Evolutionary conservation across 163 green algal species (phyloP), one percentile per base, ranked within the genome.

Genomic region (Scenedesmus sp.): DNA sequence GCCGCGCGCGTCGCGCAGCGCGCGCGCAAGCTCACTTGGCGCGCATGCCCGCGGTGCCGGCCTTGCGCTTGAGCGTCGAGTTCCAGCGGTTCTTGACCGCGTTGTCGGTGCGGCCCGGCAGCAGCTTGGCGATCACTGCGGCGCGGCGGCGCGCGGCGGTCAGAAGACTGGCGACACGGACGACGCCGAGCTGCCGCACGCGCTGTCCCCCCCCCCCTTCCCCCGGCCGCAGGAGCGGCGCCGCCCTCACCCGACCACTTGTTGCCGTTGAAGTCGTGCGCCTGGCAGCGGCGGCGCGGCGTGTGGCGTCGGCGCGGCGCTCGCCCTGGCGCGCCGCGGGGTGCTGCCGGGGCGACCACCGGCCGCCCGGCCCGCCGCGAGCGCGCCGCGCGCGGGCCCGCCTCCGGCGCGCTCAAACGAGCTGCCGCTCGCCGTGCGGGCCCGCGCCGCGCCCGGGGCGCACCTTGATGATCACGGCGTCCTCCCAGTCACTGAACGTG

Each of bases 31-130:
- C 75, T 70, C 45, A 82, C 75, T 75, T 76, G 22, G 42, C 33
- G 17, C 53, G 51, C 63, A 82, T 80, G 58, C 70, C 75, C 0
- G 74, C 36, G 0, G 78, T 83, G 42, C 73, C 78, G 7, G 77
- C 78, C 63, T 94, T 95, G 51, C 91, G 84, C 81, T 92, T 93
- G 6, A 96, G 84, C 2, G 91, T 96, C 47, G 85, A 92, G 85
- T 96, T 96, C 91, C 91, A 95, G 24, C 92, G 87, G 81, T 95
- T 94, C 80, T 94, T 94, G 7, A 95, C 88, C 2, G 90, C 87
- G 36, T 95, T 95, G 78, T 95, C 90, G 7, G 90, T 95, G 34
- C 91, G 75, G 7, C 92, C 93, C 4, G 89, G 89, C 60, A 97
- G 86, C 54, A 95, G 80, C 76, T 94, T 91, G 34, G 92, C 87